Evolutionary conservation across 441 rosid genomes (phyloP).

Genomic region (Mallotus repandus): DNA sequence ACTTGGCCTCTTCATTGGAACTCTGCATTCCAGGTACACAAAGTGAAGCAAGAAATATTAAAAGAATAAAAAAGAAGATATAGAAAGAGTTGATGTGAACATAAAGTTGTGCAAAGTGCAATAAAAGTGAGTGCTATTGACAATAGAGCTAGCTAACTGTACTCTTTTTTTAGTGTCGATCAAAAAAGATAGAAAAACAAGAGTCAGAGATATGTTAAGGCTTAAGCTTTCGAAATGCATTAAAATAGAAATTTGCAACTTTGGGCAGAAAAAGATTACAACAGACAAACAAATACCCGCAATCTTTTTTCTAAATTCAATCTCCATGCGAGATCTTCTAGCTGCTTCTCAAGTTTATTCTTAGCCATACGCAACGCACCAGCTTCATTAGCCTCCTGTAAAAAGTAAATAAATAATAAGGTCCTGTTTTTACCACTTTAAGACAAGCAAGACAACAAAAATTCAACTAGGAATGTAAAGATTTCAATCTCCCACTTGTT

Average conservation of each 20-base stretch:
- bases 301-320: slow-evolving; percentile 84
- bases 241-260: neutral
- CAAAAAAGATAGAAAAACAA: neutral
- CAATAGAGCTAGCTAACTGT: neutral
- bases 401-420: slow-evolving; percentile 17
- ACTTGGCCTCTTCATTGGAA: slow-evolving; percentile 81
- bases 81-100: neutral
- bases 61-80: slow-evolving; percentile 5
- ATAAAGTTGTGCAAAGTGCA: neutral
- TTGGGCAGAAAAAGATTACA: slow-evolving; percentile 13
- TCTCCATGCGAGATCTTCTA: slow-evolving; percentile 95
- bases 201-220: neutral
- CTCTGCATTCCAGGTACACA: slow-evolving; percentile 45
- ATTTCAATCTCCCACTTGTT: slow-evolving; percentile 45
- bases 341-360: slow-evolving; percentile 90
- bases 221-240: neutral
- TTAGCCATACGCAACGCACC: slow-evolving; percentile 95
- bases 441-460: neutral
- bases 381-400: slow-evolving; percentile 90
- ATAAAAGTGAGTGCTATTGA: neutral
- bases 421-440: slow-evolving; percentile 15
- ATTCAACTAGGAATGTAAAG: neutral
- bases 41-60: slow-evolving; percentile 9
- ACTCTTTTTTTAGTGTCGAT: neutral
- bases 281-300: slow-evolving; percentile 59